Base-by-base conservation (phyloP, 2,329 filamentous ascomycete species). In the Arthrobotrys pseudoclavata region DNA sequence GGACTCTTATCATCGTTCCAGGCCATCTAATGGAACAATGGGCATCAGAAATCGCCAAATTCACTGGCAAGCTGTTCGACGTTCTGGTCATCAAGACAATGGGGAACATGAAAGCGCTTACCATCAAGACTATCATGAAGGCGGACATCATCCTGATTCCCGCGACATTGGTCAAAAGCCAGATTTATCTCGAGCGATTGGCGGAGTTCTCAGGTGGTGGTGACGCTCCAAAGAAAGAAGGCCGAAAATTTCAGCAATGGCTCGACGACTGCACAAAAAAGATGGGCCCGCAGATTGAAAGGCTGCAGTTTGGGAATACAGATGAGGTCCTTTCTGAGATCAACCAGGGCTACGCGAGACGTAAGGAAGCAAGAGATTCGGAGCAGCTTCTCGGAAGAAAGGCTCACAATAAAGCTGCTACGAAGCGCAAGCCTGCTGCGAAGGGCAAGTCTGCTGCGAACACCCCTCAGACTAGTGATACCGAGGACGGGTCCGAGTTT, bases 1-100 rank as follows among this genome's bases (percentile, higher is more conserved):
- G 88, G 3, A 91, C 89, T 0, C 81, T 91, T 1, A 86, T 91
- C 29, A 81, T 91, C 0, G 87, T 88, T 5, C 89, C 89, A 0
- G 76, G 82, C 0, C 86, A 87, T 60, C 83, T 92, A 4, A 82
- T 87, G 0, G 80, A 84, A 4, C 90, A 91, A 80, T 92, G 90
- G 90, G 80, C 81, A 7, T 81, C 82, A 0, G 89, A 91, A 78
- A 85, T 89, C 13, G 57, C 80, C 1, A 87, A 87, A 62, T 89
- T 87, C 80, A 81, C 88, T 2, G 84, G 83, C 2, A 79, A 68
- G 0, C 13, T 61, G 48, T 86, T 86, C 80, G 83, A 83, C 1
- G 82, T 90, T 2, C 53, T 89, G 0, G 77, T 84, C 0, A 84
- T 90, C 50, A 83, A 83, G 15, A 84, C 77, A 0, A 79, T 83